Conservation (phyloP, 495 filamentous ascomycete species). For the Penicillium waksmanii region DNA sequence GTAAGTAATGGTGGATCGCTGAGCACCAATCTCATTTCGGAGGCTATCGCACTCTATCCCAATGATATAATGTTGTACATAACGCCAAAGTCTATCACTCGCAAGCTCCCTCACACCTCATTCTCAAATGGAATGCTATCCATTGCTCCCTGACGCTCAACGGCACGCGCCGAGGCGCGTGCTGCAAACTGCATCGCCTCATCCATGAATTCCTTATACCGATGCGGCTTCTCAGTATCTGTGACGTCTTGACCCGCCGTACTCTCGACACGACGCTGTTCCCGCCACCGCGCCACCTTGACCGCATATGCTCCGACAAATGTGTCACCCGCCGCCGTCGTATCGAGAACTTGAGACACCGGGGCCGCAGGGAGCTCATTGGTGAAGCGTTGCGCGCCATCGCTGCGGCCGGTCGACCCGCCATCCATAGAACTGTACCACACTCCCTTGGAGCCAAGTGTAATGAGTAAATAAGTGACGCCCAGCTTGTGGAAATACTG, state of each 20-base stretch:
- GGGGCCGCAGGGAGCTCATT: constrained; percentile 56
- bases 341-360: constrained; percentile 78
- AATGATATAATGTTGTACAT: constrained; percentile 13
- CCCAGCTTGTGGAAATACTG: constrained; percentile 65
- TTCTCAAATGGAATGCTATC: constrained; percentile 85
- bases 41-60: not conserved
- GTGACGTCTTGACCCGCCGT: constrained; percentile 39
- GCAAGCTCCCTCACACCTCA: constrained; percentile 56
- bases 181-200: constrained; percentile 70
- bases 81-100: constrained; percentile 5
- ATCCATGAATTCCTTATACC: constrained; percentile 56
- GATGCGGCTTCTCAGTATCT: constrained; percentile 45
- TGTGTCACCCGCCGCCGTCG: constrained; percentile 92
- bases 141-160: constrained; percentile 81
- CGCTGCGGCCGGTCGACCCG: constrained; percentile 41
- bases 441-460: constrained; percentile 77
- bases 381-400: constrained; percentile 39
- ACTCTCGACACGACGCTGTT: constrained; percentile 36
- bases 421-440: constrained; percentile 56
- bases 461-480: constrained; percentile 78
- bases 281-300: constrained; percentile 53
- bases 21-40: not conserved
- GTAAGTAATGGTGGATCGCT: too few relatives aligned
- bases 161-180: constrained; percentile 72
- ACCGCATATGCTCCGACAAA: constrained; percentile 90